These are phyloP conservation scores for Mycena haematopus DNA, from an alignment of 768 basidiomycete genomes.

Conservation along the genomic window DNA sequence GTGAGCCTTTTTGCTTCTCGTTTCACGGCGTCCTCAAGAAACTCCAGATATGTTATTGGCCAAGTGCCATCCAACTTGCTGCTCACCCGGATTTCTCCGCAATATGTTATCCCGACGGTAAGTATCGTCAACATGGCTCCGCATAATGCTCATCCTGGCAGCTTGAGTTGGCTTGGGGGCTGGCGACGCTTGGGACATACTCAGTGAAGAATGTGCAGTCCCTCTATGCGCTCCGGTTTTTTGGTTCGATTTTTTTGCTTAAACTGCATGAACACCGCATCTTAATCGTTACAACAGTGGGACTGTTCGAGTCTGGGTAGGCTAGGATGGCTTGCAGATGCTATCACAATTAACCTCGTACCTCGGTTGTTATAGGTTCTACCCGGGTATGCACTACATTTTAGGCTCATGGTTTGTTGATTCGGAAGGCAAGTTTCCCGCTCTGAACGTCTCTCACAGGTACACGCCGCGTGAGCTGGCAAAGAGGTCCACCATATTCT, in stretches of 20 bases:
- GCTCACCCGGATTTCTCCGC: constrained; percentile 28
- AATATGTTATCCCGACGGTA: constrained; percentile 30
- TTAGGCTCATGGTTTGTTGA: constrained; percentile 26
- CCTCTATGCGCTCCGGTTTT: constrained; percentile 25
- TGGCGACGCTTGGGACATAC: constrained; percentile 30
- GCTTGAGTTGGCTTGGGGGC: constrained; percentile 30
- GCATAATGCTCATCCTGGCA: not conserved
- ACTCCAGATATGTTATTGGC: constrained; percentile 26
- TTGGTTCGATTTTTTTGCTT: constrained; percentile 12
- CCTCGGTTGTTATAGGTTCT: no score
- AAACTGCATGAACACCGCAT: not conserved
- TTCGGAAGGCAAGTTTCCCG: not conserved
- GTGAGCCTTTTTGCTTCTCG: not conserved
- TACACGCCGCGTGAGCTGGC: constrained; percentile 31
- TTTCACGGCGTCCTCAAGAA: no score
- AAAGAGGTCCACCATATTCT: constrained; percentile 30
- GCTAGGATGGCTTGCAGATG: no score
- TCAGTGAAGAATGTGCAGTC: constrained; percentile 25
- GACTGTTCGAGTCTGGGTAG: constrained; percentile 28
- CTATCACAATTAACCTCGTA: no score
- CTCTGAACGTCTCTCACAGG: constrained; percentile 6
- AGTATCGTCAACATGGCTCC: not conserved
- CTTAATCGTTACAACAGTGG: constrained; percentile 4
- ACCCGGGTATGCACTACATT: constrained; percentile 32
- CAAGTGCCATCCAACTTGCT: constrained; percentile 32